These are phyloP conservation scores for Fusarium penzigii DNA, from an alignment of 2,329 filamentous ascomycete species.

Conservation along the genomic window DNA sequence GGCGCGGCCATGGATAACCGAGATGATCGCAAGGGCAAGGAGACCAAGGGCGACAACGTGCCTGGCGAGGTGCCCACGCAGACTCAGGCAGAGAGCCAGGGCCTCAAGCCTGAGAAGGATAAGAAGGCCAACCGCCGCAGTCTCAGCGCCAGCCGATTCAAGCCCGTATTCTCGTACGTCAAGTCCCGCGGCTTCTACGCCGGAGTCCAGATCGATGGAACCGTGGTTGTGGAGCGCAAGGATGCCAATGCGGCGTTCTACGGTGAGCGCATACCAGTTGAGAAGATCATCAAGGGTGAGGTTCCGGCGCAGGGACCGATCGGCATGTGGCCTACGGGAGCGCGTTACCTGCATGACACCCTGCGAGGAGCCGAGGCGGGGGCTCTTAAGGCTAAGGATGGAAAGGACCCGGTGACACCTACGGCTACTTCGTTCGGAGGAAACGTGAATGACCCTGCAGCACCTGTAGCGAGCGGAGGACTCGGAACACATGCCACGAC, in stretches of 20 bases:
- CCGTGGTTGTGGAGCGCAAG: constrained; percentile 80
- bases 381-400: constrained; percentile 21
- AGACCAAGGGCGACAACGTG: constrained; percentile 36
- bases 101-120: constrained; percentile 28
- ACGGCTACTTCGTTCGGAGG: constrained; percentile 12
- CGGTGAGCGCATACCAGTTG: constrained; percentile 55
- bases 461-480: constrained; percentile 11
- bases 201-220: constrained; percentile 84
- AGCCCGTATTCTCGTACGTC: constrained; percentile 67
- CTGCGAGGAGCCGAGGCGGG: constrained; percentile 36
- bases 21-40: constrained; percentile 42
- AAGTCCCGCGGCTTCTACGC: constrained; percentile 89
- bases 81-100: constrained; percentile 18
- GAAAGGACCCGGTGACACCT: constrained; percentile 10
- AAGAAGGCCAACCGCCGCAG: constrained; percentile 33
- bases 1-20: constrained; percentile 29
- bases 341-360: constrained; percentile 31
- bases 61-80: constrained; percentile 8
- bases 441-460: constrained; percentile 6
- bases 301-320: constrained; percentile 27
- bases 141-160: constrained; percentile 30
- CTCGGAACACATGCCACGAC: background rate
- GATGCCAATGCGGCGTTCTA: constrained; percentile 90
- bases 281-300: constrained; percentile 50
- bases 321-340: constrained; percentile 36